Evolutionary conservation across 2,329 filamentous ascomycete genomes (phyloP).

Genomic region (Xylariaceae sp.): DNA sequence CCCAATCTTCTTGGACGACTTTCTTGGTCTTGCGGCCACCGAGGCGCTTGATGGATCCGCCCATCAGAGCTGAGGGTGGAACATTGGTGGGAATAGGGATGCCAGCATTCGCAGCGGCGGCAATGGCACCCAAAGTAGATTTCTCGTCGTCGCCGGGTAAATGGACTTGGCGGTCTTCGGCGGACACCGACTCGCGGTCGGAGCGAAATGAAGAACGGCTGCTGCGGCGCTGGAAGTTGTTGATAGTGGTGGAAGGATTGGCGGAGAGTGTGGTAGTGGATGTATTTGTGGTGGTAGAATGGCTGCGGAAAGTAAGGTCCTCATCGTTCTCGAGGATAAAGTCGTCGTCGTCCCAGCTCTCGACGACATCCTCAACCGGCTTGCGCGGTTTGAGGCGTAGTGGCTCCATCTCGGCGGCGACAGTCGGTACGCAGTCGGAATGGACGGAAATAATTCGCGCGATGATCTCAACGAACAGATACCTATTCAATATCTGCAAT

Average conservation of each 20-base stretch:
- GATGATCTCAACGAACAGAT: not conserved
- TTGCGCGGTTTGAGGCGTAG: constrained; percentile 50
- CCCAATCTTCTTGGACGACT: constrained; percentile 76
- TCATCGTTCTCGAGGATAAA: constrained; percentile 64
- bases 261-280: not conserved
- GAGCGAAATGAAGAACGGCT: constrained; percentile 82
- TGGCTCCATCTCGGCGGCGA: constrained; percentile 46
- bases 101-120: constrained; percentile 80
- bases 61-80: constrained; percentile 81
- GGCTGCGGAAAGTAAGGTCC: constrained; percentile 57
- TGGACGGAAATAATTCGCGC: not conserved
- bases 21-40: constrained; percentile 70
- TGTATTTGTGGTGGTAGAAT: constrained; percentile 38
- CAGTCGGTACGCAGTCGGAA: not conserved
- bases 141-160: constrained; percentile 80
- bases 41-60: constrained; percentile 88
- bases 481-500: not conserved
- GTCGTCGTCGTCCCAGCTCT: constrained; percentile 78
- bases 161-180: constrained; percentile 83
- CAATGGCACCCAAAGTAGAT: constrained; percentile 80
- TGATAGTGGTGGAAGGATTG: constrained; percentile 32
- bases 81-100: constrained; percentile 87
- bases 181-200: constrained; percentile 70
- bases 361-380: constrained; percentile 59
- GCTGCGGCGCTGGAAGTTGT: constrained; percentile 57